phyloP scores from a whole-genome alignment of 441 rosid species.

The Cnidoscolus chayamansa region DNA sequence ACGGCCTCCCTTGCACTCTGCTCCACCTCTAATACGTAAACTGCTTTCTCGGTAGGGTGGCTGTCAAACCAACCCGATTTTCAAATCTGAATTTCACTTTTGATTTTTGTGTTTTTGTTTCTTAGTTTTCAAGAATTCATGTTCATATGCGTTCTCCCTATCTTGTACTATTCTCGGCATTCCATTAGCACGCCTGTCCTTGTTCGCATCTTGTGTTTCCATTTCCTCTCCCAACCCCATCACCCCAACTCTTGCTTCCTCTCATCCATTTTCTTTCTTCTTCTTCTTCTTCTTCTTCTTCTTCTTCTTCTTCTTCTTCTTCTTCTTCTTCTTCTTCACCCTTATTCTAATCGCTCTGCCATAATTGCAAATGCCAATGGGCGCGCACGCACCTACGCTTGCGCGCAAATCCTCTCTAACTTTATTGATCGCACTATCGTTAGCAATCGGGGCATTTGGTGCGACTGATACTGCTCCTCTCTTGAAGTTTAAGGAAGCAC shows the following conservation, averaged over 20 bases:
- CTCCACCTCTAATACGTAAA: conserved; percentile 22
- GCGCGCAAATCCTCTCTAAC: conserved; percentile 40
- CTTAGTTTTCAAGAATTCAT: not conserved
- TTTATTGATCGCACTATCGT: conserved; percentile 10
- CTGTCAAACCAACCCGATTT: not conserved
- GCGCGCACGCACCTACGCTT: conserved; percentile 55
- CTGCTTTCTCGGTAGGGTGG: not conserved
- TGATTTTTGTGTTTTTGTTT: not conserved
- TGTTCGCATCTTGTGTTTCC: not conserved
- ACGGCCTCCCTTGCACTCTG: conserved; percentile 24
- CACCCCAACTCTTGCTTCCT: too few species aligned
- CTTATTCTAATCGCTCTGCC: conserved; percentile 5
- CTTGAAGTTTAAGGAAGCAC: conserved; percentile 47
- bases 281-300: too few species aligned
- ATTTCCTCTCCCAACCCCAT: too few species aligned
- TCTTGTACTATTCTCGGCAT: not conserved
- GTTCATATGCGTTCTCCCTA: too few species aligned
- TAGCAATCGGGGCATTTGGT: conserved; percentile 23
- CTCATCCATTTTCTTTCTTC: too few species aligned
- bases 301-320: too few species aligned
- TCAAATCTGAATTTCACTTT: not conserved
- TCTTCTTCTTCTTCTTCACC: conserved; percentile 26
- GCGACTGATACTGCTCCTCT: conserved; percentile 45
- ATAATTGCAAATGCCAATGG: conserved; percentile 39
- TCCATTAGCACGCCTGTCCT: not conserved